These are phyloP conservation scores for Candida silvicultrix DNA, from an alignment of 805 yeast genomes.

Conservation along the genomic window DNA sequence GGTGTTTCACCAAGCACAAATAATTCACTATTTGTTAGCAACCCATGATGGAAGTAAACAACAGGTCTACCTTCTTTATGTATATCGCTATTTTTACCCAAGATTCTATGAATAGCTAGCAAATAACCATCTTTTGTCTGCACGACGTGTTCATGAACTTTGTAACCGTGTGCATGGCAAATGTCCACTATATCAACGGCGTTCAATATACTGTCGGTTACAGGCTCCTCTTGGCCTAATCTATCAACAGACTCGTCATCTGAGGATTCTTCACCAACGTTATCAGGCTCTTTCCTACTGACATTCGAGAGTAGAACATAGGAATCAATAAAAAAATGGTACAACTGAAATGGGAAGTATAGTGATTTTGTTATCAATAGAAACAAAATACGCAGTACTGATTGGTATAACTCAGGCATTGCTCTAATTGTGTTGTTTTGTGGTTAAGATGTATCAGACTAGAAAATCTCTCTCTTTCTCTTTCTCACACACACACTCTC, in stretches of 20 bases:
- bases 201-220: conserved; percentile 7
- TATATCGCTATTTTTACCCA: conserved; percentile 1
- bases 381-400: conserved; percentile 24
- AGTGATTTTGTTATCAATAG: neutral
- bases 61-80: conserved; percentile 27
- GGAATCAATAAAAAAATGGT: conserved; percentile 4
- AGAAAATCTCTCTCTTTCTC: no score
- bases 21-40: conserved; percentile 71
- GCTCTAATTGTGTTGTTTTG: neutral
- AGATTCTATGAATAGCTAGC: conserved; percentile 58
- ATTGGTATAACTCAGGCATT: conserved; percentile 4
- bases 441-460: no score
- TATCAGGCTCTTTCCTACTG: conserved; percentile 35
- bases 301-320: conserved; percentile 37
- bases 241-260: conserved; percentile 9
- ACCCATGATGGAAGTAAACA: conserved; percentile 78
- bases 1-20: conserved; percentile 39
- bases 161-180: conserved; percentile 55
- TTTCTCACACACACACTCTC: no score
- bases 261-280: conserved; percentile 3
- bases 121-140: conserved; percentile 64
- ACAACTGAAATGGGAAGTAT: conserved; percentile 2
- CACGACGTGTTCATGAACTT: conserved; percentile 60
- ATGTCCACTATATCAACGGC: conserved; percentile 40
- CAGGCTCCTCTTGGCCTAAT: neutral